phyloP scores from a whole-genome alignment of 2,329 filamentous ascomycete genomes.

The Fusarium miscanthi region DNA sequence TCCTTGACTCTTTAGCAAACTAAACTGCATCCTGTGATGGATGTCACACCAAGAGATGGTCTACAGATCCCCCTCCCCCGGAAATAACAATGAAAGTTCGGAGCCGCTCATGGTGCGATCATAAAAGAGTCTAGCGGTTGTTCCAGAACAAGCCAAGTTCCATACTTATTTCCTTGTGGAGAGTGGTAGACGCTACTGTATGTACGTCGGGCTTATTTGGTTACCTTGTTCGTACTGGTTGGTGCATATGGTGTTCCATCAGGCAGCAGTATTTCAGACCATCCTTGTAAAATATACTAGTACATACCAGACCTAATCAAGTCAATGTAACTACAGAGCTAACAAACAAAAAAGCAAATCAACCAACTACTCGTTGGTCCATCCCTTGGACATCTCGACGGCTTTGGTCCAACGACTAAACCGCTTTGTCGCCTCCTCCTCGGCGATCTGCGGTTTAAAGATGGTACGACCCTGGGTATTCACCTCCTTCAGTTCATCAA shows the following conservation, averaged over 20 bases:
- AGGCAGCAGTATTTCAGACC: constrained; percentile 27
- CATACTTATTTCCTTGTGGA: background rate
- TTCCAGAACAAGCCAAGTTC: constrained; percentile 19
- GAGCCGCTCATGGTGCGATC: constrained; percentile 29
- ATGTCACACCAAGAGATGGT: background rate
- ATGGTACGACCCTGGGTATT: constrained; percentile 75
- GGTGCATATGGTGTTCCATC: constrained; percentile 8
- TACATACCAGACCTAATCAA: constrained; percentile 13
- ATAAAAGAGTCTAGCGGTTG: background rate
- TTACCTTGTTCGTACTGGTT: background rate
- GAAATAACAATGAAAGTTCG: constrained; percentile 23
- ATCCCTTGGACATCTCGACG: constrained; percentile 82
- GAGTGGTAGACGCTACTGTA: background rate
- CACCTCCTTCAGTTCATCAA: constrained; percentile 77
- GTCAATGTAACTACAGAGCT: background rate
- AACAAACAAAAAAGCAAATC: constrained; percentile 6
- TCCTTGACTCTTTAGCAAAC: background rate
- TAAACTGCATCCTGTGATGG: background rate
- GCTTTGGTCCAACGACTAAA: constrained; percentile 81
- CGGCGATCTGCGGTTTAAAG: constrained; percentile 74
- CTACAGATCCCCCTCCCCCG: background rate
- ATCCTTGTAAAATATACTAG: constrained; percentile 22
- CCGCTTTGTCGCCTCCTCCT: constrained; percentile 68
- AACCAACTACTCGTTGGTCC: constrained; percentile 57
- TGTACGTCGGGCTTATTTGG: constrained; percentile 17